Conservation (phyloP, 306 rosid genomes). For the Trifolium fragiferum region DNA sequence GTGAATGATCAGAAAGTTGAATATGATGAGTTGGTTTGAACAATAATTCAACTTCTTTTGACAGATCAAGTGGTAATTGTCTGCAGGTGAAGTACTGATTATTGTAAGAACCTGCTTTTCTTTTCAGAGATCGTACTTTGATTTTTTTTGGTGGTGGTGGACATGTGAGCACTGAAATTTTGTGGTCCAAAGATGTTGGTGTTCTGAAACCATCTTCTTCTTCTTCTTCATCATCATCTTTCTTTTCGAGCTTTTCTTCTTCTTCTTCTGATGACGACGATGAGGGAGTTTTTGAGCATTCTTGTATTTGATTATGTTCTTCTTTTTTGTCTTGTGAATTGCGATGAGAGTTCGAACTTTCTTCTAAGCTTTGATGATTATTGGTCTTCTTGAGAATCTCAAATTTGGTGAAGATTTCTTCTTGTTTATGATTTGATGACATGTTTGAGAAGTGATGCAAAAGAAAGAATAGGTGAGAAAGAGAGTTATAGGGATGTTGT, state of each 20-base stretch:
- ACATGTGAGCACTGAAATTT: constrained; percentile 55
- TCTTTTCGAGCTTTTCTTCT: not conserved
- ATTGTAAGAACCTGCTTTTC: constrained; percentile 37
- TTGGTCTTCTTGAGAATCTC: constrained; percentile 5
- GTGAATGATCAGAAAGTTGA: constrained; percentile 34
- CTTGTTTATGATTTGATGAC: constrained; percentile 43
- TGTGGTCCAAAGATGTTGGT: constrained; percentile 63
- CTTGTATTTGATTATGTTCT: constrained; percentile 3
- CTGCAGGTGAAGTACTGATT: constrained; percentile 10
- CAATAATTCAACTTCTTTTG: constrained; percentile 52
- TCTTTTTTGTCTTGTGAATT: not conserved
- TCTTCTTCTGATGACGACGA: not conserved
- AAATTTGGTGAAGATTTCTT: not conserved
- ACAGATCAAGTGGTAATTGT: constrained; percentile 44
- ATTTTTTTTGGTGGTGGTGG: constrained; percentile 71
- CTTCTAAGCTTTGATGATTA: constrained; percentile 10
- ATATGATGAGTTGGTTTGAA: constrained; percentile 37
- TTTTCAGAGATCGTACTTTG: constrained; percentile 40
- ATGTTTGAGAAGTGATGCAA: constrained; percentile 26
- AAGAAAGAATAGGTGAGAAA: constrained; percentile 15
- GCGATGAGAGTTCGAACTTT: constrained; percentile 16
- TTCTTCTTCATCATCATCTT: not conserved
- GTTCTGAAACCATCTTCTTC: constrained; percentile 73
- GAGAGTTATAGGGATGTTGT: constrained; percentile 22
- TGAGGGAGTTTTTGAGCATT: not conserved